phyloP scores from a whole-genome alignment of 306 rosid species.

The Dalbergia cultrata region DNA sequence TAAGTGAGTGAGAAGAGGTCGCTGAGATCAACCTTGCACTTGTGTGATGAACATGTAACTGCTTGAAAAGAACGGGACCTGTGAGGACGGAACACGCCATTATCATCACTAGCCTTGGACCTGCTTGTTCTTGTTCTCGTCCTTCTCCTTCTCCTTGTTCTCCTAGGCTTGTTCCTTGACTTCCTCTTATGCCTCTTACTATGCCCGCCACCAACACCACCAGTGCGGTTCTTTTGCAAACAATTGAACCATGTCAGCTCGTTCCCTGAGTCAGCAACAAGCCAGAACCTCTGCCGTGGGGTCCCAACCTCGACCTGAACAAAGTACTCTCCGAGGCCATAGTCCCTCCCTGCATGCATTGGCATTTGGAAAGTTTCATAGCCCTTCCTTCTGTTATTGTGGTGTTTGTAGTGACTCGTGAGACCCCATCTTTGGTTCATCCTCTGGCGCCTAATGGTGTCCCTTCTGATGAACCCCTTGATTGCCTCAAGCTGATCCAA shows the following conservation, averaged over 20 bases:
- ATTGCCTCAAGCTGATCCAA: constrained; percentile 36
- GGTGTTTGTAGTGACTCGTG: too few species aligned
- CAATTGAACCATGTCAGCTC: constrained; percentile 85
- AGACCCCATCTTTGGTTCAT: constrained; percentile 34
- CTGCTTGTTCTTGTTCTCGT: too few species aligned
- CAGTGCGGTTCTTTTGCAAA: background rate
- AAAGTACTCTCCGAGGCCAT: constrained; percentile 67
- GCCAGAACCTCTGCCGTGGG: constrained; percentile 64
- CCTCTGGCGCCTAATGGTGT: constrained; percentile 38
- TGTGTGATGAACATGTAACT: constrained; percentile 55
- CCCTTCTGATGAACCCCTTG: constrained; percentile 54
- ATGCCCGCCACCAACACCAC: background rate
- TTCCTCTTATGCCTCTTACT: background rate
- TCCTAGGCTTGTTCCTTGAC: background rate
- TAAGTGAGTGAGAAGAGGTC: constrained; percentile 50
- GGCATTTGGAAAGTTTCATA: constrained; percentile 51
- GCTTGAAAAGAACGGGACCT: constrained; percentile 56
- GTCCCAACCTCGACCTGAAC: constrained; percentile 70
- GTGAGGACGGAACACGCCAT: constrained; percentile 57
- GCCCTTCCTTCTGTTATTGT: constrained; percentile 33
- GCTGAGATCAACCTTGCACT: constrained; percentile 58
- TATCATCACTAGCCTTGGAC: background rate
- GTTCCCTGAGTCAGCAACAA: constrained; percentile 79
- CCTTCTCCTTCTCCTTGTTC: background rate
- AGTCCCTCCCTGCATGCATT: constrained; percentile 63